A percentile compares a stretch with the other conserved stretches of the same genome.
These are phyloP conservation scores for Candida pseudofarinosa DNA, from an alignment of 805 yeast species.

Conservation along the genomic window DNA sequence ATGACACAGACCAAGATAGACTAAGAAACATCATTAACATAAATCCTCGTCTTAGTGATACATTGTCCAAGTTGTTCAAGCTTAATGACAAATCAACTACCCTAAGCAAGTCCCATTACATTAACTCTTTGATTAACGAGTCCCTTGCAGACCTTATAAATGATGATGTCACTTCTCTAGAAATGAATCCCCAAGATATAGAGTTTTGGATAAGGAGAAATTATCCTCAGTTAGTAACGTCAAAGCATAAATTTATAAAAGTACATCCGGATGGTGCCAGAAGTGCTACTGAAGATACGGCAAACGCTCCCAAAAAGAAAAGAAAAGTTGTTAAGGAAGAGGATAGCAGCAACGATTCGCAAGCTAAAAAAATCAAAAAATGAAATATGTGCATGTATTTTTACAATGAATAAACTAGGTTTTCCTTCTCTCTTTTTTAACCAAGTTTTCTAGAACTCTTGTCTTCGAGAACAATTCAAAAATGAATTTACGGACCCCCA, in stretches of 20 bases:
- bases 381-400: background rate
- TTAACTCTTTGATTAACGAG: constrained; percentile 31
- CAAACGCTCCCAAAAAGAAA: constrained; percentile 1
- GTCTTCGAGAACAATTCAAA: constrained; percentile 56
- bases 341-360: constrained; percentile 9
- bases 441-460: constrained; percentile 48
- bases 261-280: constrained; percentile 18
- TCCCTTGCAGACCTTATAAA: constrained; percentile 31
- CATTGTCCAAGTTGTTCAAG: constrained; percentile 15
- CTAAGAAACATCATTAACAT: constrained; percentile 18
- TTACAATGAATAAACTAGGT: constrained; percentile 4
- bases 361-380: background rate
- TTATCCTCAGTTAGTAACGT: constrained; percentile 28
- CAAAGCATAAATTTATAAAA: constrained; percentile 31
- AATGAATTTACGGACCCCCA: constrained; percentile 58
- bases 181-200: constrained; percentile 36
- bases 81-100: constrained; percentile 5
- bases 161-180: constrained; percentile 33
- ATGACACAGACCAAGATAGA: constrained; percentile 12
- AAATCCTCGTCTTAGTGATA: constrained; percentile 17
- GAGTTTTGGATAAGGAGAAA: constrained; percentile 38
- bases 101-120: constrained; percentile 17
- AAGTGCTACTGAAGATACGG: constrained; percentile 9
- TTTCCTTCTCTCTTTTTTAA: constrained; percentile 41
- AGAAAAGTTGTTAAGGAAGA: constrained; percentile 8